Percentiles rank a stretch among this genome's conserved stretches.
These are phyloP conservation scores for Bipolaris zeicola DNA, from an alignment of 2,329 filamentous ascomycete genomes.

Conservation along the genomic window DNA sequence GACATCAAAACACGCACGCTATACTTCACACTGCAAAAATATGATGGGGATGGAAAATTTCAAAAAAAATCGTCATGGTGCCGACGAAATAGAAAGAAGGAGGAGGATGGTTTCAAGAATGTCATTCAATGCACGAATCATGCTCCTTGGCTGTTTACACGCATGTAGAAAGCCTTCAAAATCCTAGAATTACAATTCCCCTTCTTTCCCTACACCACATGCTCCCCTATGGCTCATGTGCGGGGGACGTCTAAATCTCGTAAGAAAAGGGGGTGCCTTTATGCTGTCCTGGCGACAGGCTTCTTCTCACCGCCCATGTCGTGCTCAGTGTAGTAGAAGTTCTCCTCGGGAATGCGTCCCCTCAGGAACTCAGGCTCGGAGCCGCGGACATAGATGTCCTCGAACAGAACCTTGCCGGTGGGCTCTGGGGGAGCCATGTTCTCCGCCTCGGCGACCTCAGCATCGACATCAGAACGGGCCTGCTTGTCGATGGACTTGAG, in stretches of 20 bases:
- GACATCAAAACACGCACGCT: no score
- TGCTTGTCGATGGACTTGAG: slow-evolving; percentile 97
- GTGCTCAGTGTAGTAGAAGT: slow-evolving; percentile 70
- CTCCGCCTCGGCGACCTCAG: slow-evolving; percentile 89
- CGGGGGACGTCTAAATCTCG: background rate
- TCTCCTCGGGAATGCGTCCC: slow-evolving; percentile 88
- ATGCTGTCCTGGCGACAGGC: slow-evolving; percentile 43
- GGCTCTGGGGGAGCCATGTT: slow-evolving; percentile 80
- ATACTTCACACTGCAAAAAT: no score
- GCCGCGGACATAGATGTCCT: slow-evolving; percentile 94
- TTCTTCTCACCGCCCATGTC: slow-evolving; percentile 49
- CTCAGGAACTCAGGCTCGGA: slow-evolving; percentile 87
- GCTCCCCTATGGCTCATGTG: background rate
- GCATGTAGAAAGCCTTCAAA: slow-evolving; percentile 22
- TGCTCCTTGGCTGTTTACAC: slow-evolving; percentile 15
- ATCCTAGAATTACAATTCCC: slow-evolving; percentile 36
- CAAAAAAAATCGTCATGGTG: no score
- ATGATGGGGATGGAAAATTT: no score
- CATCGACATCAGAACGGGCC: slow-evolving; percentile 81
- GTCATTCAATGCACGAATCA: background rate
- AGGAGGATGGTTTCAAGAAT: no score
- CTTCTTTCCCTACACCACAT: background rate
- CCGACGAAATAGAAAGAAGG: no score
- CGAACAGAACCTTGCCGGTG: slow-evolving; percentile 82
- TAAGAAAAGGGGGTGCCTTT: slow-evolving; percentile 9